Evolutionary conservation across 257 asterid genomes (phyloP).

Genomic region (Salvia rosmarinus): DNA sequence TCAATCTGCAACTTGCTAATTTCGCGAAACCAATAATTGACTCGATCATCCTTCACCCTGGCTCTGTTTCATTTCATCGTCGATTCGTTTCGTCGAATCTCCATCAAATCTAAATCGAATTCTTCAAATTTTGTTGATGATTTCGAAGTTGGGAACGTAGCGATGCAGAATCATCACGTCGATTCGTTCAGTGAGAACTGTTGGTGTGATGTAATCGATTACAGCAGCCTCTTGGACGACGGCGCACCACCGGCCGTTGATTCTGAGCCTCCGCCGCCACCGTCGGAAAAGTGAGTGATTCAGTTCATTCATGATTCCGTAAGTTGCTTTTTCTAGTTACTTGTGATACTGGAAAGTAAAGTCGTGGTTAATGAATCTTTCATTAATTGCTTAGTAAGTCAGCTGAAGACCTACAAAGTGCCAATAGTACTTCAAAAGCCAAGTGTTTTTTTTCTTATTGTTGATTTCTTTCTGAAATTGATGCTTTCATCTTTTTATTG

Average conservation of each 20-base stretch:
- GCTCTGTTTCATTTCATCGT: not conserved
- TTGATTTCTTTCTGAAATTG: not conserved
- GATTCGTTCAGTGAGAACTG: slow-evolving; percentile 43
- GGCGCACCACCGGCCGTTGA: slow-evolving; percentile 30
- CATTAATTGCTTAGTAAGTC: too few species aligned
- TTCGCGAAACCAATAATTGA: slow-evolving; percentile 22
- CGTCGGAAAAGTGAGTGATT: slow-evolving; percentile 35
- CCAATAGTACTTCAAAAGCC: not conserved
- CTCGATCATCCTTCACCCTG: not conserved
- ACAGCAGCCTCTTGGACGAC: slow-evolving; percentile 45
- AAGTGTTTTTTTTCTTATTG: not conserved
- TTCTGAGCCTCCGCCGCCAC: slow-evolving; percentile 33
- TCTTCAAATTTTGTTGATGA: not conserved
- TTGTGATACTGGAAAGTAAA: too few species aligned
- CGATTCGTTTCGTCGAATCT: not conserved
- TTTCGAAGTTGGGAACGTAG: not conserved
- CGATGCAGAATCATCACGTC: slow-evolving; percentile 36
- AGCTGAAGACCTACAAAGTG: too few species aligned
- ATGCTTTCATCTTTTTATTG: not conserved
- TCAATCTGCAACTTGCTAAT: slow-evolving; percentile 24
- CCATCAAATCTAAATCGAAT: not conserved
- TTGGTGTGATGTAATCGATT: slow-evolving; percentile 51
- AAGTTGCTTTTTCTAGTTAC: not conserved
- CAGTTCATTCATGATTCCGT: not conserved
- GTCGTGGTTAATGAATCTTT: not conserved